Evolutionary conservation across 306 rosid genomes (phyloP).

Genomic region (Leucaena leucocephala): DNA sequence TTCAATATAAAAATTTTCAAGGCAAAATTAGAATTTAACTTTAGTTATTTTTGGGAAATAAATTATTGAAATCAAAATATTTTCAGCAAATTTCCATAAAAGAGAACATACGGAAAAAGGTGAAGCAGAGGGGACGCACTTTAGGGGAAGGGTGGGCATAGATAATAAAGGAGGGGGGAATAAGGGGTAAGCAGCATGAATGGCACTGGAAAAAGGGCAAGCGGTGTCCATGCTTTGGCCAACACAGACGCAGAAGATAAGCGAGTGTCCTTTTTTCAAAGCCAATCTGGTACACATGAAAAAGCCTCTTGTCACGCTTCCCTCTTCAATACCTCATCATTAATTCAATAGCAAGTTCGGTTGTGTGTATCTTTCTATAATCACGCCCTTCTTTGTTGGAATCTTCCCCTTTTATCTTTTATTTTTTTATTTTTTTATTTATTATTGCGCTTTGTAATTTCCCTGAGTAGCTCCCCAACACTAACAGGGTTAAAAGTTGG

Average conservation of each 20-base stretch:
- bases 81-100: too few species aligned
- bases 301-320: slow-evolving; percentile 28
- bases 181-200: slow-evolving; percentile 10
- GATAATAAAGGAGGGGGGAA: slow-evolving; percentile 20
- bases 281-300: slow-evolving; percentile 16
- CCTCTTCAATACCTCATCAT: neutral
- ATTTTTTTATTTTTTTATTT: too few species aligned
- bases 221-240: slow-evolving; percentile 34
- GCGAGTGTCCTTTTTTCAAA: slow-evolving; percentile 4
- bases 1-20: too few species aligned
- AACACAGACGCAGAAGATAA: slow-evolving; percentile 32
- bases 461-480: neutral
- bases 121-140: neutral
- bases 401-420: neutral
- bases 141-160: too few species aligned
- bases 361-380: neutral
- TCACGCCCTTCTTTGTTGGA: neutral
- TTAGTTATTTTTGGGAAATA: too few species aligned
- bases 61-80: too few species aligned
- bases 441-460: neutral
- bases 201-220: slow-evolving; percentile 28
- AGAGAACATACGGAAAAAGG: neutral
- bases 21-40: too few species aligned
- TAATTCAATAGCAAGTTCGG: neutral
- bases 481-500: neutral